These are phyloP conservation scores for Apodospora peruviana DNA, from an alignment of 495 filamentous ascomycete species.

Conservation along the genomic window DNA sequence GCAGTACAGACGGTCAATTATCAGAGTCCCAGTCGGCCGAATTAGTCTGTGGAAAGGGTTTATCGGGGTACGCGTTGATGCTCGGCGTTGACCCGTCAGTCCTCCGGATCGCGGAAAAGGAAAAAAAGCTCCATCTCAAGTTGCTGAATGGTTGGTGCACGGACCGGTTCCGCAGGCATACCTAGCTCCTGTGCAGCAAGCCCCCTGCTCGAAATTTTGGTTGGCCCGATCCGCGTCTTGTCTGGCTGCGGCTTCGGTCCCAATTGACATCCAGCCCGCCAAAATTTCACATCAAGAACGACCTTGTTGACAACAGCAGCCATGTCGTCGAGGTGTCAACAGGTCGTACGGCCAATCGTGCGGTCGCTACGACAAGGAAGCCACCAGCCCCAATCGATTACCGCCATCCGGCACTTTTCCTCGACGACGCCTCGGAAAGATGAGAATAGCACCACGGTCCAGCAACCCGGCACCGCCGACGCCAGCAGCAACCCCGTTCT, in stretches of 20 bases:
- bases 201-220: not conserved
- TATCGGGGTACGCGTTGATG: not conserved
- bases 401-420: slow-evolving; percentile 42
- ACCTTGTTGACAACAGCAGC: slow-evolving; percentile 16
- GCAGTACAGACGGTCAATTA: not conserved
- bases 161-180: not conserved
- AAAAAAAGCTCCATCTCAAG: too few relatives aligned
- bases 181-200: not conserved
- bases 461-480: slow-evolving; percentile 1
- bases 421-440: slow-evolving; percentile 33
- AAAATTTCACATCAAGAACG: slow-evolving; percentile 5
- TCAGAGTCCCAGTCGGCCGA: not conserved
- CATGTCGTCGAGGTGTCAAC: slow-evolving; percentile 68
- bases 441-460: slow-evolving; percentile 30
- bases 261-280: slow-evolving; percentile 12
- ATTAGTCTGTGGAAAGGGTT: not conserved
- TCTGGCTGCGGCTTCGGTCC: not conserved
- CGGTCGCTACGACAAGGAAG: slow-evolving; percentile 52
- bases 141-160: too few relatives aligned
- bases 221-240: not conserved
- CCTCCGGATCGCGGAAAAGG: too few relatives aligned
- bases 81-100: too few relatives aligned
- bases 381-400: slow-evolving; percentile 19
- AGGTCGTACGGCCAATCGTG: slow-evolving; percentile 60
- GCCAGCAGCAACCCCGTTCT: not conserved